These are phyloP conservation scores for Eimeria acervulina DNA, from an alignment of 169 alveolate species.

Conservation along the genomic window DNA sequence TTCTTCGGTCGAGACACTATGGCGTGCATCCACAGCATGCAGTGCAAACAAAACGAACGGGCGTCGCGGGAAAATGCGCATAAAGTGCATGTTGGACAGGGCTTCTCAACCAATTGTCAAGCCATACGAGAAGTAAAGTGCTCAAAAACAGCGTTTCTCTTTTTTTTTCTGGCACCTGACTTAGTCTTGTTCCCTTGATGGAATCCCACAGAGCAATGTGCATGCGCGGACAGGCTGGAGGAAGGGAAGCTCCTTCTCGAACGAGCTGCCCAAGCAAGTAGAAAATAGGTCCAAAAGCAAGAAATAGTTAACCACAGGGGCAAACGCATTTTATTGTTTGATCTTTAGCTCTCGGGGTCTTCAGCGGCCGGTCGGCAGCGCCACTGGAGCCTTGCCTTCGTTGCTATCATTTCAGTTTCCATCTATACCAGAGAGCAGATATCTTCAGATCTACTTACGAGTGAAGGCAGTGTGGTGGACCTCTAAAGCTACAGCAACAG, in stretches of 20 bases:
- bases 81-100: neutral
- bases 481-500: neutral
- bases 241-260: neutral
- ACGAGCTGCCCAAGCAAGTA: neutral
- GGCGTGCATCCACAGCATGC: neutral
- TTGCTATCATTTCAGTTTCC: neutral
- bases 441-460: neutral
- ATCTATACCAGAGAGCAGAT: neutral
- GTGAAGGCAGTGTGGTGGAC: neutral
- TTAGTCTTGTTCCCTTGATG: neutral
- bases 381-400: neutral
- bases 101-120: neutral
- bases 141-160: neutral
- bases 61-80: neutral
- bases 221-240: neutral
- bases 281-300: neutral
- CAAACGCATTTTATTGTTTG: neutral
- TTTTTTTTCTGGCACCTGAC: neutral
- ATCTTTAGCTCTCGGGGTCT: neutral
- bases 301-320: neutral
- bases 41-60: neutral
- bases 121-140: neutral
- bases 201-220: neutral
- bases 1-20: too few species aligned
- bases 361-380: conserved; percentile 23